Base-by-base conservation (phyloP, 345 rosid species). In the Gynandropsis gynandra region DNA sequence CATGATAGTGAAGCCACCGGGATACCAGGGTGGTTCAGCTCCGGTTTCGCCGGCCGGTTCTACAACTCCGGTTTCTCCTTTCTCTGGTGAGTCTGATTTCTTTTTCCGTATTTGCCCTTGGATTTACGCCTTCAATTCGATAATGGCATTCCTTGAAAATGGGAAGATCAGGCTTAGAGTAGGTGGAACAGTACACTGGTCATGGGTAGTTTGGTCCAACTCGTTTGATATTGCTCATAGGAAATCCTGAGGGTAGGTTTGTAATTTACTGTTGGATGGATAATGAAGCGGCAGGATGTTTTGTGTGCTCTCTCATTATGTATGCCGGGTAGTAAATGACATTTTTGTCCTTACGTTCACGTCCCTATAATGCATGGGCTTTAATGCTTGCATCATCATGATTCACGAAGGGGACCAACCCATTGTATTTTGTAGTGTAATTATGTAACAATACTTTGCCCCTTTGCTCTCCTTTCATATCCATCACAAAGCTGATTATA, bases 21-120 rank as follows among this genome's bases (percentile, higher is more conserved):
- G 95, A 1, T 76, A 77, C 61, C 95, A 76, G 78, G 51, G 56
- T 33, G 75, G 79, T 32, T 79, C 96, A 47, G 85, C 95, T 6
- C 95, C 95, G 47, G 76, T 54, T 1, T 90, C 98, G 10, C 98
- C 98, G 0, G 95, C 95, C 46, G 89, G 89, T 3, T 82, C 96
- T 12, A 82, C 95, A 15, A 72, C 95, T 50, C 95, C 95, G 5
- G 79, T 90, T 40, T 76, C 98, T 8, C 59, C 70, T 9, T 87
- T 90, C 65, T 76, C 96, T 12, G 96, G 98, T 87, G 62, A 82
- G 89, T 33, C 14, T 35, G 17, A 8, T 17, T 9, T 29, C 12
- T 11, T 1, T 16, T 61, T 24, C 20, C 52, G 3, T 39, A 50
- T 19, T 48, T 24, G 20, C 7, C 65, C 66, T 16, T 40, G 7